These are phyloP conservation scores for Fermentozyma sake DNA, from an alignment of 1,139 yeast species.

Conservation along the genomic window DNA sequence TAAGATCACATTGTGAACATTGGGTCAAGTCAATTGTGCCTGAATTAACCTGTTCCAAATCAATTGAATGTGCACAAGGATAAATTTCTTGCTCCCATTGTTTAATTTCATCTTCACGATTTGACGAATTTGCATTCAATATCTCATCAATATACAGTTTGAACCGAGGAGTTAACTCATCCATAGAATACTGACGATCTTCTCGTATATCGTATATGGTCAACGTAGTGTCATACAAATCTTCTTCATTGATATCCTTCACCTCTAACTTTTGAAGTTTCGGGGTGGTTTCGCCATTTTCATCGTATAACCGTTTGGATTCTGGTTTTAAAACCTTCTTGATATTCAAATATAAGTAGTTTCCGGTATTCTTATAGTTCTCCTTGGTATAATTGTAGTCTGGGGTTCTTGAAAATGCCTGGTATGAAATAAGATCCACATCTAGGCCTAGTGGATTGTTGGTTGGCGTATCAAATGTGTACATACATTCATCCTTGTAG, in stretches of 20 bases:
- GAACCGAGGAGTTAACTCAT: conserved; percentile 19
- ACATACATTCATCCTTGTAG: conserved; percentile 82
- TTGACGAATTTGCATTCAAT: conserved; percentile 60
- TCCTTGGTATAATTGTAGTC: conserved; percentile 48
- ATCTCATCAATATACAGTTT: conserved; percentile 43
- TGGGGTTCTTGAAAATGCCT: conserved; percentile 52
- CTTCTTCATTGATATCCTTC: conserved; percentile 65
- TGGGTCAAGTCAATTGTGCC: conserved; percentile 34
- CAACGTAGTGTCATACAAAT: conserved; percentile 51
- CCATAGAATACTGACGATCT: conserved; percentile 18
- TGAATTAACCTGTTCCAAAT: conserved; percentile 36
- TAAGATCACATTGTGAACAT: conserved; percentile 60
- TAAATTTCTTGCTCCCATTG: conserved; percentile 89
- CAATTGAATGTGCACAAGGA: conserved; percentile 72
- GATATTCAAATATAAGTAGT: conserved; percentile 55
- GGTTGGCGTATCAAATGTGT: conserved; percentile 70
- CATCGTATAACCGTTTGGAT: conserved; percentile 19
- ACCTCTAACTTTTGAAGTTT: conserved; percentile 75
- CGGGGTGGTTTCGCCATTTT: conserved; percentile 33
- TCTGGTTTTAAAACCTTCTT: conserved; percentile 42
- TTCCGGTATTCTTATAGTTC: conserved; percentile 50
- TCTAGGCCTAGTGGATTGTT: conserved; percentile 59
- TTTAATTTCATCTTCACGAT: conserved; percentile 65
- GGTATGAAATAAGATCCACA: conserved; percentile 64
- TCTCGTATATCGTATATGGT: conserved; percentile 39